Conservation (phyloP, 129 eudicot genomes). For the Centrapalus pauciflorus region DNA sequence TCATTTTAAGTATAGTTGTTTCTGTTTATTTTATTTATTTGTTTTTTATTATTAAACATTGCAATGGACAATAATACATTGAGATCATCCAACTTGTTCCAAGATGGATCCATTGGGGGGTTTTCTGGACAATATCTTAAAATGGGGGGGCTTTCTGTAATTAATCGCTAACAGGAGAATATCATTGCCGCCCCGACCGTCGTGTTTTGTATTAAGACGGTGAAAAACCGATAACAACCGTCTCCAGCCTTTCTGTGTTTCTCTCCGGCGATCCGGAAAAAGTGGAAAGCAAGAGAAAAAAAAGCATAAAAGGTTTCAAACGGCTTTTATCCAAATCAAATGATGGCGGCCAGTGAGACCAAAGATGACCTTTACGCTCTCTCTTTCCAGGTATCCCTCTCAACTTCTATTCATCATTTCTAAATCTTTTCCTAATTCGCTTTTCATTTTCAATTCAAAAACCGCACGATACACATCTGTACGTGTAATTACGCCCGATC, state of each 20-base stretch:
- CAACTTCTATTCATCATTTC: constrained; percentile 22
- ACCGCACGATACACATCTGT: constrained; percentile 2
- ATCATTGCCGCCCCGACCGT: background rate
- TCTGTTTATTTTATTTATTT: too few species aligned
- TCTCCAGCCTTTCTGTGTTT: constrained; percentile 9
- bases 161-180: background rate
- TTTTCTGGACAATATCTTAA: background rate
- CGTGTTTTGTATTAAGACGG: background rate
- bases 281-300: background rate
- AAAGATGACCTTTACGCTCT: constrained; percentile 27
- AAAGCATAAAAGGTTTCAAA: constrained; percentile 1
- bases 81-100: too few species aligned
- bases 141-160: background rate
- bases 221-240: constrained; percentile 23
- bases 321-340: background rate
- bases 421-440: background rate
- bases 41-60: too few species aligned
- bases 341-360: constrained; percentile 42
- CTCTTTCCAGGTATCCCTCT: constrained; percentile 37
- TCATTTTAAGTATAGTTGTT: too few species aligned
- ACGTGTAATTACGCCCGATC: constrained; percentile 16
- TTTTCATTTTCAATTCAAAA: constrained; percentile 14
- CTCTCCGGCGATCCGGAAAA: constrained; percentile 5
- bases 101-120: too few species aligned
- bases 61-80: too few species aligned